phyloP scores from a whole-genome alignment of 2,329 filamentous ascomycete species.

The Talaromyces albobiverticillius region DNA sequence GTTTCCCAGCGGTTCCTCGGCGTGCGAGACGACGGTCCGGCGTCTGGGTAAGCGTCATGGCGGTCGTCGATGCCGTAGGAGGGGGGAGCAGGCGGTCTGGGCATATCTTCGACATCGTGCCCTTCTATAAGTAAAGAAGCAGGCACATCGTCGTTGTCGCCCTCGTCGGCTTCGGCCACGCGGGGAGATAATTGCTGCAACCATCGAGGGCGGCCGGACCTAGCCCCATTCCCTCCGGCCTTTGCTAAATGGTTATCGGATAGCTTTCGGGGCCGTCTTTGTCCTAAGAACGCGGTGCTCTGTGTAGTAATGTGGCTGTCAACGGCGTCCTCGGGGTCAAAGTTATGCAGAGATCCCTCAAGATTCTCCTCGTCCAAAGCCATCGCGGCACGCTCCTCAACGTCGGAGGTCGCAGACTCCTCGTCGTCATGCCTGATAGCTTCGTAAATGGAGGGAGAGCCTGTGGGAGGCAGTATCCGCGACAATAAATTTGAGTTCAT shows the following conservation, averaged over 20 bases:
- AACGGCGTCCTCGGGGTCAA: constrained; percentile 55
- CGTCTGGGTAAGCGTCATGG: constrained; percentile 23
- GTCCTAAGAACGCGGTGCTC: constrained; percentile 38
- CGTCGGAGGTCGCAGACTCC: constrained; percentile 44
- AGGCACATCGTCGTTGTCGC: constrained; percentile 63
- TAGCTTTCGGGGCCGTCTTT: constrained; percentile 25
- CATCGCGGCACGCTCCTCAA: constrained; percentile 47
- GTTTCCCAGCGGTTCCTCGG: constrained; percentile 52
- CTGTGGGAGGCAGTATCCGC: constrained; percentile 47
- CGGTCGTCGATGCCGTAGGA: constrained; percentile 23
- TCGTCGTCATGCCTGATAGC: constrained; percentile 46
- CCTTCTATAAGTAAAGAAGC: constrained; percentile 61
- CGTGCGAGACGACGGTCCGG: constrained; percentile 41
- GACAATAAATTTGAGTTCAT: constrained; percentile 43
- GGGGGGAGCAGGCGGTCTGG: constrained; percentile 38
- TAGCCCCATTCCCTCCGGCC: constrained; percentile 24
- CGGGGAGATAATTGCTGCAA: constrained; percentile 26
- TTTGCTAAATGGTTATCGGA: constrained; percentile 17
- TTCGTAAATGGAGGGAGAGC: constrained; percentile 49
- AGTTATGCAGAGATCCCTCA: constrained; percentile 52
- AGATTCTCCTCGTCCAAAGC: constrained; percentile 51
- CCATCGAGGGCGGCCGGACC: constrained; percentile 30
- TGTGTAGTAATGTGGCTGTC: constrained; percentile 48
- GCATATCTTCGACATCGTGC: constrained; percentile 36
- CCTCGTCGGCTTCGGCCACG: constrained; percentile 46